Conservation (phyloP, 75 land plant species). For the Isoetes taiwanensis region DNA sequence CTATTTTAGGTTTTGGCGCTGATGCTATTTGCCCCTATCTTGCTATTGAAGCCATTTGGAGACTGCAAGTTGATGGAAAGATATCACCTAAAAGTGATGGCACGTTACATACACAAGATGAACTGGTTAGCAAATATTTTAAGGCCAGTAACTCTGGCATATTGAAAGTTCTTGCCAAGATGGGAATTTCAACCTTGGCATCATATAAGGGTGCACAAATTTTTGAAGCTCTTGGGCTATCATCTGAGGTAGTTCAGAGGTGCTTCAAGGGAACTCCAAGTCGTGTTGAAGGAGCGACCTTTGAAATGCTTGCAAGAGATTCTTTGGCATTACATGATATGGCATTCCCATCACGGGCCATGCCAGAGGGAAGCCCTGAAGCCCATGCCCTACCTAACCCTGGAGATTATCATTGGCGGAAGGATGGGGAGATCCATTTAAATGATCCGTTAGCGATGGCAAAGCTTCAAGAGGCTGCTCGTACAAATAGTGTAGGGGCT, state of each 20-base stretch:
- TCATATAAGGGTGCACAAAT: slow-evolving; percentile 99
- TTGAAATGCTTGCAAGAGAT: slow-evolving; percentile 90
- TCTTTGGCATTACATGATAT: slow-evolving; percentile 62
- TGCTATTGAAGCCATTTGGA: slow-evolving; percentile 84
- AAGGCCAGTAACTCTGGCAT: slow-evolving; percentile 90
- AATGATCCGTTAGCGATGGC: slow-evolving; percentile 98
- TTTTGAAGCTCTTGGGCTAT: slow-evolving; percentile 93
- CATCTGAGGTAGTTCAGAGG: slow-evolving; percentile 74
- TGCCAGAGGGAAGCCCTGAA: slow-evolving; percentile 91
- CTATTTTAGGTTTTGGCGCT: slow-evolving; percentile 95
- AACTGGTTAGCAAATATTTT: slow-evolving; percentile 72
- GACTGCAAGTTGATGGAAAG: slow-evolving; percentile 89
- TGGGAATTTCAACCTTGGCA: slow-evolving; percentile 98
- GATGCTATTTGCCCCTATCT: slow-evolving; percentile 98
- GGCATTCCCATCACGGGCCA: slow-evolving; percentile 68
- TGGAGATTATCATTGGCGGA: slow-evolving; percentile 97
- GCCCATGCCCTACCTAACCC: slow-evolving; percentile 81
- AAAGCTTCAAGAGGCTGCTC: slow-evolving; percentile 93
- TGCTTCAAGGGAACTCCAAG: slow-evolving; percentile 95
- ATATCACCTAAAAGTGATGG: slow-evolving; percentile 78
- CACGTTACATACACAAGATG: slow-evolving; percentile 42
- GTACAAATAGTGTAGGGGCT: slow-evolving; percentile 73
- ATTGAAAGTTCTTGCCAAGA: slow-evolving; percentile 97
- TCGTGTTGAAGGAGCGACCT: slow-evolving; percentile 97
- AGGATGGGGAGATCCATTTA: slow-evolving; percentile 87